Base-by-base conservation (phyloP, 2,329 filamentous ascomycete genomes). In the Boeremia exigua region DNA sequence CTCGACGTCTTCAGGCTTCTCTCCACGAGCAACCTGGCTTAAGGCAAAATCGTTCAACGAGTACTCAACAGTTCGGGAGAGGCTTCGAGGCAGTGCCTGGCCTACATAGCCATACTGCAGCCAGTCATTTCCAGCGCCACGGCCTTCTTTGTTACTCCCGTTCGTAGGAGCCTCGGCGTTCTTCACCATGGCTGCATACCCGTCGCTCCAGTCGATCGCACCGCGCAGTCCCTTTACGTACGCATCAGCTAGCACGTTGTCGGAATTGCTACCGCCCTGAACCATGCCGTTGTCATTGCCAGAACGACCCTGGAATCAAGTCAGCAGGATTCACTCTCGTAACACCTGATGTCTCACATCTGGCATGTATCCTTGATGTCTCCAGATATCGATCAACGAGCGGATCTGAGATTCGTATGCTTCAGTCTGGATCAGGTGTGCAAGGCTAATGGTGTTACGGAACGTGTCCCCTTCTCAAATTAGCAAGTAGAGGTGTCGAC, bases 191-290 rank as follows among this genome's bases (percentile, higher is more conserved):
- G 90, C 89, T 57, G 86, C 82, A 59, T 89, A 91, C 0, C 85
- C 89, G 8, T 81, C 82, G 2, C 79, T 71, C 89, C 89, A 92
- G 69, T 89, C 83, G 7, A 92, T 82, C 1, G 81, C 84, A 2
- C 47, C 48, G 1, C 81, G 79, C 3, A 90, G 81, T 0, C 87
- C 86, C 68, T 91, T 90, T 25, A 89, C 81, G 60, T 85, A 90
- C 0, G 88, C 88, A 66, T 91, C 88, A 2, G 88, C 88, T 19
- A 91, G 82, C 6, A 91, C 82, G 56, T 88, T 90, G 68, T 91
- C 88, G 3, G 84, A 82, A 66, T 90, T 90, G 12, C 83, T 87
- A 8, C 88, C 88, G 12, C 87, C 88, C 67, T 91, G 88, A 0
- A 84, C 84, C 14, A 84, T 82, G 19, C 88, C 88, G 57, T 89